A percentile compares a stretch with the other conserved stretches of the same genome.
phyloP scores from a whole-genome alignment of 495 filamentous ascomycete species.

The Astrocystis sublimbata region DNA sequence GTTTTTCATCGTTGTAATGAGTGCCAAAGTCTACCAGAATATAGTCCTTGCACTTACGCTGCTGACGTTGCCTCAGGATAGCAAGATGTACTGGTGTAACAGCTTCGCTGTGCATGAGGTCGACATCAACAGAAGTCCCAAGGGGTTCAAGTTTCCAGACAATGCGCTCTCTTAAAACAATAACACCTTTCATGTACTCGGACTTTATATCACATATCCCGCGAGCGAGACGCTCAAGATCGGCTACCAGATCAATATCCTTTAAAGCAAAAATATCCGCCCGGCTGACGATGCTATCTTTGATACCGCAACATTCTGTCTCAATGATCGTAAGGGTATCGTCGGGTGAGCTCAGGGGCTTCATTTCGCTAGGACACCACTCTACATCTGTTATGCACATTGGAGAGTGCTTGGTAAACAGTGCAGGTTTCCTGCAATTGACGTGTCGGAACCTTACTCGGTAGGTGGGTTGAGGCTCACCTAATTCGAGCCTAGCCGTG shows the following conservation, averaged over 20 bases:
- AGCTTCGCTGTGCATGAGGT: background rate
- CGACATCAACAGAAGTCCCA: background rate
- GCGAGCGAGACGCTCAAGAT: background rate
- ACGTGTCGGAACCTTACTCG: background rate
- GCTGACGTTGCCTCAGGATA: background rate
- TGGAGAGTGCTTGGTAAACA: too few relatives aligned
- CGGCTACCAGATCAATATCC: background rate
- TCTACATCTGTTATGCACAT: background rate
- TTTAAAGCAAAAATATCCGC: background rate
- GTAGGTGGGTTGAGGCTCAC: background rate
- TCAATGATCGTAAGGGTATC: background rate
- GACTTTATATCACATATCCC: background rate
- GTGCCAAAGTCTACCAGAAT: background rate
- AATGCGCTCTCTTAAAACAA: background rate
- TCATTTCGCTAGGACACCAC: background rate
- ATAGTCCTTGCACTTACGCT: background rate
- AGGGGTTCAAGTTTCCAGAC: background rate
- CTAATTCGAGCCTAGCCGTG: background rate
- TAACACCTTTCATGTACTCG: background rate
- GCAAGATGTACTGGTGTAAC: background rate
- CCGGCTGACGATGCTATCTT: background rate
- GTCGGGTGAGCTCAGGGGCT: background rate
- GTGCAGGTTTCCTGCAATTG: background rate
- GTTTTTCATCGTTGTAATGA: background rate
- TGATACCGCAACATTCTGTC: background rate